Conservation (phyloP, 768 basidiomycete genomes). For the Phylloporus arenicola region DNA sequence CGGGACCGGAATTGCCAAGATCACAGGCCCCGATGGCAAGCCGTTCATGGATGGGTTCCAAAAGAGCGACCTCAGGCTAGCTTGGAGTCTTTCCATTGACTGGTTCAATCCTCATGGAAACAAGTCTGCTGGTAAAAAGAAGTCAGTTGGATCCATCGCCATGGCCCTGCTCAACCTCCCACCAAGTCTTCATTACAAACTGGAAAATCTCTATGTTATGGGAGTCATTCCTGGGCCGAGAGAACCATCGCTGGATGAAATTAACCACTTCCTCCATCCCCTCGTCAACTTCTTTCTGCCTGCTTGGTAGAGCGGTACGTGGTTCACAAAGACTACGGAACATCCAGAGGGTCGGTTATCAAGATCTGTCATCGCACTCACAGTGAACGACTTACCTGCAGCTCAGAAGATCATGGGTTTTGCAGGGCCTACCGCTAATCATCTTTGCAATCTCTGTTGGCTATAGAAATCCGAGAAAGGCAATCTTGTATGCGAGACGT, state of each 20-base stretch:
- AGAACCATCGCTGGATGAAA: constrained; percentile 26
- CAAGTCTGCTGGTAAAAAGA: constrained; percentile 14
- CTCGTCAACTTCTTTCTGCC: too few species aligned
- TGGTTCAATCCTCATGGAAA: constrained; percentile 22
- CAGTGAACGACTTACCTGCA: background rate
- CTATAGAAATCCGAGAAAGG: too few species aligned
- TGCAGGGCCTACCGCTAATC: constrained; percentile 2
- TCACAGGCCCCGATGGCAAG: background rate
- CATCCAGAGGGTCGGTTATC: too few species aligned
- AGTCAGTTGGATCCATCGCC: constrained; percentile 9
- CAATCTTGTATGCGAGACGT: too few species aligned
- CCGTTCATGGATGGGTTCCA: constrained; percentile 3
- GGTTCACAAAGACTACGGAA: too few species aligned
- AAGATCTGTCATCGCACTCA: background rate
- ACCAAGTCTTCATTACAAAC: constrained; percentile 4
- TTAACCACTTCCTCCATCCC: constrained; percentile 30
- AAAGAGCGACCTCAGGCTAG: constrained; percentile 11
- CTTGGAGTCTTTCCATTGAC: constrained; percentile 21
- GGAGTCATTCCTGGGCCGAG: constrained; percentile 34
- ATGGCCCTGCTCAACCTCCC: constrained; percentile 23
- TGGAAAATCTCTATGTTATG: constrained; percentile 34
- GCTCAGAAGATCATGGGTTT: constrained; percentile 1
- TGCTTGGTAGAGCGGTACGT: too few species aligned
- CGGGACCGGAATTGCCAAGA: background rate
- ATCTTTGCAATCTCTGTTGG: constrained; percentile 3